Percentiles rank a stretch among this genome's conserved stretches.
phyloP scores from a whole-genome alignment of 352 stramenopile species.

The Phytopythium litorale region DNA sequence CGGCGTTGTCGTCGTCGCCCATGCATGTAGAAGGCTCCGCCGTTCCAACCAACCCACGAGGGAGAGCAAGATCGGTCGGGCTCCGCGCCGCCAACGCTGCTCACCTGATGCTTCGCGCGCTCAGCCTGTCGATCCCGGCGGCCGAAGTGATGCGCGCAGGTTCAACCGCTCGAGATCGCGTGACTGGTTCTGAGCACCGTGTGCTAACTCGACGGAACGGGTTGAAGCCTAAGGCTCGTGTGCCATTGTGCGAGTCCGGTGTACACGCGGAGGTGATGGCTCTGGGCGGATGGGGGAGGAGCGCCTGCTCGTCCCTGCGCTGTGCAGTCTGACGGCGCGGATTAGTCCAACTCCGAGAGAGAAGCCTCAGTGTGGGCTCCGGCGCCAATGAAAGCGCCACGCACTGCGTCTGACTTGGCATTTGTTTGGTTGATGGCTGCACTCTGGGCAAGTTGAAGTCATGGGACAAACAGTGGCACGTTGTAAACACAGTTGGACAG shows the following conservation, averaged over 20 bases:
- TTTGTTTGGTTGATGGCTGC: background rate
- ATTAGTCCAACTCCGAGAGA: background rate
- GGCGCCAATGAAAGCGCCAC: too few species aligned
- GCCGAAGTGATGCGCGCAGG: background rate
- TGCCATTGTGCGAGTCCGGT: too few species aligned
- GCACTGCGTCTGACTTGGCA: background rate
- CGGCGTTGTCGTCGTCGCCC: too few species aligned
- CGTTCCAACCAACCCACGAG: background rate
- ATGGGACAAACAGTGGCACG: background rate
- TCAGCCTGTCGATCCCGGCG: too few species aligned
- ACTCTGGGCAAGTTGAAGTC: background rate
- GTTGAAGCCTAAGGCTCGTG: background rate
- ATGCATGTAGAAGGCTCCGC: too few species aligned
- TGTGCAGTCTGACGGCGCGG: background rate
- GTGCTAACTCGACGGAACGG: slow-evolving; percentile 5
- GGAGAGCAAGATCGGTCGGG: background rate
- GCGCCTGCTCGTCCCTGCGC: background rate
- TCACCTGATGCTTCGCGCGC: background rate
- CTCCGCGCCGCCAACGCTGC: background rate
- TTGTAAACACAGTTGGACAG: background rate
- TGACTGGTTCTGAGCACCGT: background rate
- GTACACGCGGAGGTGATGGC: background rate
- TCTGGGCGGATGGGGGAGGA: background rate
- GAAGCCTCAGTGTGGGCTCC: background rate
- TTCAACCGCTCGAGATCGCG: background rate